Evolutionary conservation across 306 rosid species (phyloP).

Genomic region (Quercus berberidifolia): DNA sequence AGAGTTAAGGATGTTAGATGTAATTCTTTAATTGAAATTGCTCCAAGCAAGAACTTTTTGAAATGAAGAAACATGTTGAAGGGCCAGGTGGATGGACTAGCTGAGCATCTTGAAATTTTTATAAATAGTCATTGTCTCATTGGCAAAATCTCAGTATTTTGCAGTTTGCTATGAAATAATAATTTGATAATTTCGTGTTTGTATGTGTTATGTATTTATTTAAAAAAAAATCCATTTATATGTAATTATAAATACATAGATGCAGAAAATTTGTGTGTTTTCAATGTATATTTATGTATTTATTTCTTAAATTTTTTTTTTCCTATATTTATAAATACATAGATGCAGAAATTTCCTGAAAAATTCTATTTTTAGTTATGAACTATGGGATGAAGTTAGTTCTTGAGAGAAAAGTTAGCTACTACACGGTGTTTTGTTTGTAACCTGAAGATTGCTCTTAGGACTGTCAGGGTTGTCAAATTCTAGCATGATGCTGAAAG

Average conservation of each 20-base stretch:
- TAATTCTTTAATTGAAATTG: neutral
- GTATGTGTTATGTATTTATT: neutral
- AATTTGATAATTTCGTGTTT: neutral
- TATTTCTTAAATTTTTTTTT: no score
- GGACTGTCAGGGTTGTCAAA: neutral
- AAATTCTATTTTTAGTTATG: no score
- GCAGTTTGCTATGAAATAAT: neutral
- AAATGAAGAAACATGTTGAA: neutral
- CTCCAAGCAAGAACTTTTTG: neutral
- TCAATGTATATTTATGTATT: no score
- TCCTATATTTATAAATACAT: no score
- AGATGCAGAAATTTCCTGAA: no score
- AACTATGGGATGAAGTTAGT: neutral
- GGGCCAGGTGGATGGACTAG: neutral
- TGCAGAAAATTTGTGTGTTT: no score
- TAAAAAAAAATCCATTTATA: no score
- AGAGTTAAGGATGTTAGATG: neutral
- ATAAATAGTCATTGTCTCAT: neutral
- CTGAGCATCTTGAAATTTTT: neutral
- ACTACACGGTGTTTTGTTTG: neutral
- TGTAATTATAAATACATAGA: no score
- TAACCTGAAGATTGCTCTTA: neutral
- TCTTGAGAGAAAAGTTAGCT: neutral
- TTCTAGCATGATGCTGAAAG: neutral
- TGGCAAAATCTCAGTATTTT: neutral